Evolutionary conservation across 306 rosid genomes (phyloP).

Genomic region (Pterocarpus santalinus): DNA sequence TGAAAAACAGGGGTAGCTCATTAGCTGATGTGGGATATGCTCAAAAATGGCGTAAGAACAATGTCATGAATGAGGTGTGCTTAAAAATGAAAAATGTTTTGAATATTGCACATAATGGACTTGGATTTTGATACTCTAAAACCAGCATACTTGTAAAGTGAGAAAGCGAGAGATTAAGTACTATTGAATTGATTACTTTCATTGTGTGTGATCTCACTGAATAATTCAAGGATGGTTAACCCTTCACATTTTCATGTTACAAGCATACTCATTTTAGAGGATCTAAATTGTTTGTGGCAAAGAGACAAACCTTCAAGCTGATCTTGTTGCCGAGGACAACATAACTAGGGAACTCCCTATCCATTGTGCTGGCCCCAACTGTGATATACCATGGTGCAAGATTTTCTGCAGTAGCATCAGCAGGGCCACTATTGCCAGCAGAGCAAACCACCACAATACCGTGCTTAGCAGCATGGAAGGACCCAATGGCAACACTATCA

Average conservation of each 20-base stretch:
- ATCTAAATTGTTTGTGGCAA: neutral
- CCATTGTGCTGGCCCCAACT: conserved; percentile 93
- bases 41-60: neutral
- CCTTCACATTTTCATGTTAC: too few species aligned
- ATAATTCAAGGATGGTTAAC: too few species aligned
- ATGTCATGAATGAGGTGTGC: too few species aligned
- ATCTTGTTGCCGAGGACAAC: conserved; percentile 66
- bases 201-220: too few species aligned
- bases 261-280: too few species aligned
- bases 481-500: conserved; percentile 82
- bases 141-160: too few species aligned
- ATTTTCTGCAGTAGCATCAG: conserved; percentile 61
- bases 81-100: too few species aligned
- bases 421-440: conserved; percentile 87
- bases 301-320: conserved; percentile 59
- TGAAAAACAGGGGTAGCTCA: neutral
- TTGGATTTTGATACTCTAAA: too few species aligned
- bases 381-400: conserved; percentile 84
- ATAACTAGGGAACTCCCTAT: conserved; percentile 73
- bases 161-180: too few species aligned
- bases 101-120: too few species aligned
- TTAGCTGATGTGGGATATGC: neutral
- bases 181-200: too few species aligned
- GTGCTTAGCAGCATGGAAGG: conserved; percentile 77
- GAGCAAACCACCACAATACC: conserved; percentile 92